phyloP scores from a whole-genome alignment of 2,329 filamentous ascomycete species.

The Hypoxylon rubiginosum region DNA sequence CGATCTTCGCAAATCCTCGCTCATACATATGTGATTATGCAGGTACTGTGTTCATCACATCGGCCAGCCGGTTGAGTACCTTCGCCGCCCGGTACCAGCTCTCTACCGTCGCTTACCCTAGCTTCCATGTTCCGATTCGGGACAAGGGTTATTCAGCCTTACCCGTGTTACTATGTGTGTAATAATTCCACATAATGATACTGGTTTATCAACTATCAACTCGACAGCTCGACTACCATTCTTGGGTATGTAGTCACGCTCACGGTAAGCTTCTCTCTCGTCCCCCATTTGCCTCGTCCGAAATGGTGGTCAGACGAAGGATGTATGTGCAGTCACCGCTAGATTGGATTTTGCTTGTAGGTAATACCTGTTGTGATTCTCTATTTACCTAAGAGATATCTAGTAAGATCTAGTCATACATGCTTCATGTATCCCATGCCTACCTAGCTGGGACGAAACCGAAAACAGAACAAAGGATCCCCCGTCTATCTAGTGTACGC shows the following conservation, averaged over 20 bases:
- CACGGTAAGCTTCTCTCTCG: slow-evolving; percentile 10
- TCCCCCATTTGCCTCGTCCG: slow-evolving; percentile 21
- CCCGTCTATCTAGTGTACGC: slow-evolving; percentile 23
- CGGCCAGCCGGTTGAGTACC: slow-evolving; percentile 2
- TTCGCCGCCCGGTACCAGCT: slow-evolving; percentile 9
- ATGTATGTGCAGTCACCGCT: slow-evolving; percentile 28
- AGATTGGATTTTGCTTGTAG: slow-evolving; percentile 17
- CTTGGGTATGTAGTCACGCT: slow-evolving; percentile 18
- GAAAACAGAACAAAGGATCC: slow-evolving; percentile 9
- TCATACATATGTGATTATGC: slow-evolving; percentile 12
- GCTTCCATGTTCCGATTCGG: slow-evolving; percentile 10
- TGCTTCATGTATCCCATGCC: slow-evolving; percentile 10
- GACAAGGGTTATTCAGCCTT: slow-evolving; percentile 24
- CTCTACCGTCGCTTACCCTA: slow-evolving; percentile 9
- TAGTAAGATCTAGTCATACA: slow-evolving; percentile 26
- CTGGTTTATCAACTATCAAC: slow-evolving; percentile 4
- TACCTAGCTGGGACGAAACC: slow-evolving; percentile 2
- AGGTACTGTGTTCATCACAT: slow-evolving; percentile 20
- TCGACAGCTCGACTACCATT: too few relatives aligned
- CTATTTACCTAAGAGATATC: slow-evolving; percentile 10
- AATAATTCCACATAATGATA: not conserved
- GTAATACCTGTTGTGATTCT: slow-evolving; percentile 4
- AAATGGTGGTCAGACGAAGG: slow-evolving; percentile 34
- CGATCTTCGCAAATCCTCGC: too few relatives aligned
- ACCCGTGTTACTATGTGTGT: slow-evolving; percentile 1